Evolutionary conservation across 768 basidiomycete genomes (phyloP), one percentile per base, ranked within the genome.

Genomic region (Leccinum truebloodii): DNA sequence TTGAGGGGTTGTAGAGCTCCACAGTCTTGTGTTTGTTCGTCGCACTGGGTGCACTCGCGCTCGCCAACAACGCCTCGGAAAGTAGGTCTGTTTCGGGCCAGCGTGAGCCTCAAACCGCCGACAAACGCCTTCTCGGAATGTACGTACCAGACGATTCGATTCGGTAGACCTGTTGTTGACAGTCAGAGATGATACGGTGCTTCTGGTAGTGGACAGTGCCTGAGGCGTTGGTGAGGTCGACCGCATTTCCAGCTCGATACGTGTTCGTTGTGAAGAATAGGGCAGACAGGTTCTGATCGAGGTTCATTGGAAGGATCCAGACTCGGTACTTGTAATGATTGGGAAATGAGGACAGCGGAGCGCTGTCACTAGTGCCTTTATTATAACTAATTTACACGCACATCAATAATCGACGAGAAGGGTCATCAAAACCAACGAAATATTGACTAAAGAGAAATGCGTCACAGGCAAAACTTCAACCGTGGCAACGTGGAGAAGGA

Each of bases 251-350:
- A 65, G 79, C 78, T 12, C 83, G 81, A 63, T 86, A 80, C 59
- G 83, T 74, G 70, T 83, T 83, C 6, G 84, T 83, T 0, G 82
- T 81, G 59, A 92, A 75, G 63, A 82, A 74, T 57, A 94, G 85
- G 3, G 92, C 94, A 78, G 94, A 94, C 12, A 94, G 78, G 71
- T 93, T 94, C 73, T 91, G 83, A 73, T 94, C 92, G 57, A 94
- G 78, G 69, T 89, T 90, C 92, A 93, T 93, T 48, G 8, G 8
- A 24, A 8, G 16, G 37, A 39, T 37, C 35, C 35, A 37, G 26
- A 26, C 26, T 26, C 1, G 34, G 14, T 37, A 37, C 16, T 16
- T 16, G 28, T 30, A 7, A 7, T 39, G 37, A 9, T n/a, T n/a
- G 41, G 3, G 41, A n/a, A 20, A 44, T 20, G 41, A 41, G 41